Conservation (phyloP, 352 stramenopile genomes). For the Pythium brassicae region DNA sequence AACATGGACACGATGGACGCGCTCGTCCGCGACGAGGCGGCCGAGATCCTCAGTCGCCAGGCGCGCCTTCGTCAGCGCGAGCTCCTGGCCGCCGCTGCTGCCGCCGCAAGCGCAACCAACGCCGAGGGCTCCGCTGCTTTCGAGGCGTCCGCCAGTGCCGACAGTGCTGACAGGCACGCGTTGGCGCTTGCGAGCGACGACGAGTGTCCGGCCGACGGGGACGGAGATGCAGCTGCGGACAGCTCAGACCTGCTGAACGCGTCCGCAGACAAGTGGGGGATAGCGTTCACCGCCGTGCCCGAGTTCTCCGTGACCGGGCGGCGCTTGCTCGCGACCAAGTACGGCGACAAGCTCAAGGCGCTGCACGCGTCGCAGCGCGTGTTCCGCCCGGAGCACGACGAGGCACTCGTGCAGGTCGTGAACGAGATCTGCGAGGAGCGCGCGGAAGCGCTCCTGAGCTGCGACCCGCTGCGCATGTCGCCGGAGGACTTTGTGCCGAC, state of each 20-base stretch:
- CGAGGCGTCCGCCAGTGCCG: background rate
- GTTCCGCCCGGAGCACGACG: slow-evolving; percentile 64
- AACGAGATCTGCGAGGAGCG: slow-evolving; percentile 82
- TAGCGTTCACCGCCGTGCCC: slow-evolving; percentile 79
- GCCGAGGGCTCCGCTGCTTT: background rate
- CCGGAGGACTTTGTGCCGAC: slow-evolving; percentile 75
- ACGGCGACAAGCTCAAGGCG: slow-evolving; percentile 47
- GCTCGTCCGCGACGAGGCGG: slow-evolving; percentile 75
- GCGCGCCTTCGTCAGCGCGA: slow-evolving; percentile 43
- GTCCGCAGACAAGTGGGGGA: slow-evolving; percentile 74
- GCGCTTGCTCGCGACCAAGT: slow-evolving; percentile 69
- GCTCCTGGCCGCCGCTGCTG: background rate
- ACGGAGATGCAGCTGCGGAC: background rate
- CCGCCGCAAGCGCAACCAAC: background rate
- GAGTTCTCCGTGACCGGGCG: slow-evolving; percentile 81
- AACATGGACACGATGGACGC: slow-evolving; percentile 84
- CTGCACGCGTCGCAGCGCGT: slow-evolving; percentile 65
- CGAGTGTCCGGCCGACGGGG: slow-evolving; percentile 5
- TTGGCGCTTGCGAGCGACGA: slow-evolving; percentile 7
- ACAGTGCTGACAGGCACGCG: background rate
- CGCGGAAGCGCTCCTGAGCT: slow-evolving; percentile 68
- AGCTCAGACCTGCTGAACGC: slow-evolving; percentile 7
- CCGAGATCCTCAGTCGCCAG: slow-evolving; percentile 43
- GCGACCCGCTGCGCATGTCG: slow-evolving; percentile 79
- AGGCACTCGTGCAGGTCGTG: slow-evolving; percentile 73